Evolutionary conservation across 2,329 filamentous ascomycete genomes (phyloP).

Genomic region (Fusarium miscanthi): DNA sequence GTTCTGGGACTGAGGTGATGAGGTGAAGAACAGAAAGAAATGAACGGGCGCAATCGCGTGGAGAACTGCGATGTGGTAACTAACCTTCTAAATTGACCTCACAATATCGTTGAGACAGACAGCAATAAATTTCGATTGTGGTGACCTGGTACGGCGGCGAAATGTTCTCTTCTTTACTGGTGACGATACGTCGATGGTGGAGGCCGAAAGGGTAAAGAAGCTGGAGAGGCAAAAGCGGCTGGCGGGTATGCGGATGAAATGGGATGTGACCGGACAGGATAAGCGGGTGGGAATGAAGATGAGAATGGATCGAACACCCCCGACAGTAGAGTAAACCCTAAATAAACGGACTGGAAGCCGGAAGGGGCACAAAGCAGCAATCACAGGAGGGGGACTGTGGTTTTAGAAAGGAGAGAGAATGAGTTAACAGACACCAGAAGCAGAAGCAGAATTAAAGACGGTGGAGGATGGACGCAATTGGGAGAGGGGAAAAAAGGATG

Average conservation of each 20-base stretch:
- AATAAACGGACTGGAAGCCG: conserved; percentile 27
- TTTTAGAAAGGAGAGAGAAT: conserved; percentile 20
- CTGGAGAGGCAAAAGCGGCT: not conserved
- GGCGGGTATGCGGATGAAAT: conserved; percentile 19
- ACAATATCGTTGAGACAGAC: not conserved
- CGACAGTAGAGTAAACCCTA: conserved; percentile 23
- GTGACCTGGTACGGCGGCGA: not conserved
- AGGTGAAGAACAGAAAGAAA: not conserved
- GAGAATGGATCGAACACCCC: conserved; percentile 20
- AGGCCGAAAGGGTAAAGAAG: conserved; percentile 8
- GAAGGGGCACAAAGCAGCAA: conserved; percentile 5
- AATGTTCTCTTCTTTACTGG: not conserved
- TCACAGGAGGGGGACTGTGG: conserved; percentile 5
- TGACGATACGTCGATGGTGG: conserved; percentile 11
- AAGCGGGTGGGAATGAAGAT: not conserved
- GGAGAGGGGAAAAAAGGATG: conserved; percentile 11
- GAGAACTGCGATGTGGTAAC: not conserved
- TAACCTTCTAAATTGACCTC: not conserved
- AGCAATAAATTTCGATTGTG: conserved; percentile 1
- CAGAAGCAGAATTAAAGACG: conserved; percentile 10
- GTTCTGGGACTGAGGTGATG: conserved; percentile 15
- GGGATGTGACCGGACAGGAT: not conserved
- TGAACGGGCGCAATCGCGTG: not conserved
- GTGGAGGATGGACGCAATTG: not conserved
- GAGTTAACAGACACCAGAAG: conserved; percentile 1